Evolutionary conservation across 148 eudicot species (phyloP).

Genomic region (Silene uniflora): DNA sequence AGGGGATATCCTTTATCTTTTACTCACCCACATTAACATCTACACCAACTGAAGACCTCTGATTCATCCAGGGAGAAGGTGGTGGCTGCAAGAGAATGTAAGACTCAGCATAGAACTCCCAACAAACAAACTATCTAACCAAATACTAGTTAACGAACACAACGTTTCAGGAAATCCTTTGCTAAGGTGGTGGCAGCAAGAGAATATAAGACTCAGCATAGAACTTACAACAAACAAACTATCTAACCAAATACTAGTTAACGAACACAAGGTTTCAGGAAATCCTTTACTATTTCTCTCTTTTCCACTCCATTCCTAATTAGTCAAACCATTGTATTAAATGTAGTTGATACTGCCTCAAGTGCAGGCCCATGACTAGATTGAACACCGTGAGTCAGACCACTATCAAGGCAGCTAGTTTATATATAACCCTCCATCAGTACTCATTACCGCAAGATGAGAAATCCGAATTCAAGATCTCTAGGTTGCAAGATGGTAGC

Average conservation of each 20-base stretch:
- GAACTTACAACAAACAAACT: neutral
- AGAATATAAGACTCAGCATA: constrained; percentile 24
- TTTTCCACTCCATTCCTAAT: neutral
- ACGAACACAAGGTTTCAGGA: neutral
- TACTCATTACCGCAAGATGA: neutral
- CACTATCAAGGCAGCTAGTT: neutral
- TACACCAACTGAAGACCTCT: constrained; percentile 57
- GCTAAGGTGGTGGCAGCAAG: constrained; percentile 77
- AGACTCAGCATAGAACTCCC: constrained; percentile 18
- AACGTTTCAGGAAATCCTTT: too few species aligned
- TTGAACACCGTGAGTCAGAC: neutral
- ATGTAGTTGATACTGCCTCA: neutral
- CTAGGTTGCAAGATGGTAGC: neutral
- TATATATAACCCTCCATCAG: neutral
- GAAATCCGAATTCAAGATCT: neutral
- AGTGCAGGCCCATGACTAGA: neutral
- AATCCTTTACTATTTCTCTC: neutral
- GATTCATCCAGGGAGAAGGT: constrained; percentile 80
- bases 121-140: neutral
- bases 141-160: neutral
- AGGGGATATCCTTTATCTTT: neutral
- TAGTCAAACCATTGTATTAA: neutral
- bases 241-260: neutral
- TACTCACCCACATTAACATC: constrained; percentile 92
- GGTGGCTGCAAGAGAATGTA: constrained; percentile 57